Base-by-base conservation (phyloP, 495 filamentous ascomycete species). In the Melanomma pulvis-pyrius region DNA sequence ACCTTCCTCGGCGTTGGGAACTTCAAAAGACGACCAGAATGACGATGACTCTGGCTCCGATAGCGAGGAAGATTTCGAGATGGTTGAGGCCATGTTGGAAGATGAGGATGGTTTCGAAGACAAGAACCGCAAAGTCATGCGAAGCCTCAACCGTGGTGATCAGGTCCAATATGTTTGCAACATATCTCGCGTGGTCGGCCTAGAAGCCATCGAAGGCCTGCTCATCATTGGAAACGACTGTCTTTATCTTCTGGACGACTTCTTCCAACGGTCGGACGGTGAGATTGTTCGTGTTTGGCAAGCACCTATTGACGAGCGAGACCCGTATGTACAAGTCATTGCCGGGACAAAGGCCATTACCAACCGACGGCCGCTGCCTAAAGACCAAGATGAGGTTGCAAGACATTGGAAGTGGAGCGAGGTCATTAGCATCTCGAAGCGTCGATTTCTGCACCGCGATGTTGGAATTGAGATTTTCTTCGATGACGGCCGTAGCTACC, bases 401-500 rank as follows among this genome's bases (percentile, higher is more conserved):
- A 82, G 93, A 67, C 90, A 88, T 75, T 98, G 94, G 96, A 90
- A 87, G 63, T 97, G 93, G 92, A 86, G 87, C 24, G 94, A 97
- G 73, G 83, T 97, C 55, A 88, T 97, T 67, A 98, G 93, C 77
- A 89, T 97, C n/a, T 97, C 93, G 15, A 98, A 98, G 76, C 85
- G 94, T 15, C 87, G 93, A 25, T 98, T 97, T 77, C 80, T 98
- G 0, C 97, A 97, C 76, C 89, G 94, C 25, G 94, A 98, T 74
- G 94, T 98, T 39, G 92, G 90, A 0, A 86, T 98, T 29, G 94
- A 98, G 74, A 82, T 97, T 1, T 98, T 98, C 80, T 98, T 98
- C 74, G 89, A 92, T 0, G 96, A 98, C 78, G 94, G 94, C 12
- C 87, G 91, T 48, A 98, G 96, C 77, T 98, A 96, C 75, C 82